These are phyloP conservation scores for Camptophora hylomeconis DNA, from an alignment of 2,329 filamentous ascomycete species.

Conservation along the genomic window DNA sequence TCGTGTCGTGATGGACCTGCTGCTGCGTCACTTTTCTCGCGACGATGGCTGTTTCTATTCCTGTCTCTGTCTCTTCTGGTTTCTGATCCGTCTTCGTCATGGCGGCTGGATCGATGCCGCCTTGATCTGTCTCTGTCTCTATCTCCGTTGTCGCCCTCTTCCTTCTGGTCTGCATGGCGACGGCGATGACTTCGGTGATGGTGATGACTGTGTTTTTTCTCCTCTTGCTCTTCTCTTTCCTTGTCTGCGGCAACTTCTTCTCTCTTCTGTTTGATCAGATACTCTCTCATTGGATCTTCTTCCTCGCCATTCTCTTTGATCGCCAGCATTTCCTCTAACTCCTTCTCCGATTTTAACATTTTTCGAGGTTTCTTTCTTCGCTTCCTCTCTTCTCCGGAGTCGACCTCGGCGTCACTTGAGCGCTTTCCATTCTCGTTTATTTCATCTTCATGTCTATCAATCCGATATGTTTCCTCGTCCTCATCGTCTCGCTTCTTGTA, in stretches of 20 bases:
- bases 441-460: slow-evolving; percentile 32
- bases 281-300: slow-evolving; percentile 94
- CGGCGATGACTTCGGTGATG: slow-evolving; percentile 28
- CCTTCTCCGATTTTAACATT: slow-evolving; percentile 66
- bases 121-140: slow-evolving; percentile 14
- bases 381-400: slow-evolving; percentile 29
- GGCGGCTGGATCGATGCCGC: slow-evolving; percentile 6
- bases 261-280: slow-evolving; percentile 79
- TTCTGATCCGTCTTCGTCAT: slow-evolving; percentile 21
- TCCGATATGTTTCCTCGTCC: slow-evolving; percentile 40
- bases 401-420: slow-evolving; percentile 32
- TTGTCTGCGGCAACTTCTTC: slow-evolving; percentile 68
- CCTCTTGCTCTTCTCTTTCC: slow-evolving; percentile 34
- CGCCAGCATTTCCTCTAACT: slow-evolving; percentile 59
- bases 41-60: slow-evolving; percentile 5
- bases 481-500: slow-evolving; percentile 70
- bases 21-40: slow-evolving; percentile 6
- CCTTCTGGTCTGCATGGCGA: slow-evolving; percentile 17
- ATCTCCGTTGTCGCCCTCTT: slow-evolving; percentile 18
- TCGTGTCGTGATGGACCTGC: slow-evolving; percentile 3
- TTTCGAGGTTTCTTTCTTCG: slow-evolving; percentile 26
- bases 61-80: slow-evolving; percentile 14
- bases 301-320: slow-evolving; percentile 59
- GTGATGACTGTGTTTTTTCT: slow-evolving; percentile 34
- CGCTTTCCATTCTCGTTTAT: slow-evolving; percentile 23